Conservation (phyloP, 1,139 yeast genomes). For the Lodderomyces theae region DNA sequence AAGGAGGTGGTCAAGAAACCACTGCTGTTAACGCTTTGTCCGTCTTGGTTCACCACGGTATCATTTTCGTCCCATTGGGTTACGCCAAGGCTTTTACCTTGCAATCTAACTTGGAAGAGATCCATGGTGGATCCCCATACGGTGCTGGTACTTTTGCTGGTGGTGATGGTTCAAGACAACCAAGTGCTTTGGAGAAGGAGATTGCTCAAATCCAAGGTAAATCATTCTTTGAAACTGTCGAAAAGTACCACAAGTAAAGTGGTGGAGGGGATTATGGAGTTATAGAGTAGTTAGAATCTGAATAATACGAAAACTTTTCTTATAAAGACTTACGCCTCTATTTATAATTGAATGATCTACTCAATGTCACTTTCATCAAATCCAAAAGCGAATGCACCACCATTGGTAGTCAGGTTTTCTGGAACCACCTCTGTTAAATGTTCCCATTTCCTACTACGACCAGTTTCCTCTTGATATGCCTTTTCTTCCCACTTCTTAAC, state of each 20-base stretch:
- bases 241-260: conserved; percentile 2
- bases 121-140: conserved; percentile 85
- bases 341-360: too few species aligned
- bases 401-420: not conserved
- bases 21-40: conserved; percentile 67
- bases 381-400: conserved; percentile 27
- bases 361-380: conserved; percentile 20
- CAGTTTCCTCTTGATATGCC: conserved; percentile 16
- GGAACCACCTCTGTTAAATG: conserved; percentile 16
- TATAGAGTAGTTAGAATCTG: not conserved
- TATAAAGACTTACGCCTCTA: too few species aligned
- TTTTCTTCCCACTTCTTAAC: conserved; percentile 21
- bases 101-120: conserved; percentile 59
- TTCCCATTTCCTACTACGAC: conserved; percentile 26
- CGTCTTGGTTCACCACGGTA: conserved; percentile 74
- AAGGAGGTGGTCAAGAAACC: conserved; percentile 82
- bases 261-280: too few species aligned
- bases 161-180: conserved; percentile 75
- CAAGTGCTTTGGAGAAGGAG: conserved; percentile 61
- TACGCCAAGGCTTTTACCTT: conserved; percentile 61
- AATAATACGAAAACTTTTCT: too few species aligned
- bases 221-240: conserved; percentile 18
- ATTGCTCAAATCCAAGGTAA: conserved; percentile 65
- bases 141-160: conserved; percentile 86
- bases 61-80: conserved; percentile 78